Evolutionary conservation across 495 filamentous ascomycete species (phyloP), one percentile per base, ranked within the genome.

Genomic region (Oidiodendron maius): DNA sequence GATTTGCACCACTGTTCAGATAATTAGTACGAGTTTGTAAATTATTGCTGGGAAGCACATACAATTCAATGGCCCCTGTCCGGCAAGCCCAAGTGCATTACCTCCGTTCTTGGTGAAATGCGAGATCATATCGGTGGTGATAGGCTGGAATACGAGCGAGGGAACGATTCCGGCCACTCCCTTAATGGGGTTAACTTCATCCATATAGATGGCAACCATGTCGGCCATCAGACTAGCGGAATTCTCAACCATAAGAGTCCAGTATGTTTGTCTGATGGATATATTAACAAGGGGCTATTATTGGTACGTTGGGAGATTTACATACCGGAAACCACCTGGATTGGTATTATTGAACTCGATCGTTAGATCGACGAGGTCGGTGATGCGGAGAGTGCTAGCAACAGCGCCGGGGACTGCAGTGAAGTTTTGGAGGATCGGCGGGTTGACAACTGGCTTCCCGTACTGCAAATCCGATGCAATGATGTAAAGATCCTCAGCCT

Each of bases 1-100:
- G 15, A 69, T 22, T 28, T 68, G 65, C 21, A 71, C 40, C n/a
- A 63, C 46, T 52, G 23, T 23, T 37, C 13, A 37, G n/a, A 15
- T 5, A 37, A 17, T 37, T 17, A 37, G 35, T 37, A 17, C 5
- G 13, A 4, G 35, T 13, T 4, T 37, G 18, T 37, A 17, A 37
- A 28, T n/a, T 18, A 16, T 12, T 34, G 13, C 36, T 1, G 42
- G 0, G 38, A n/a, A 24, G 43, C 4, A 43, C 52, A 17, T 46
- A 53, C 44, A 12, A 32, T 35, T 58, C 6, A 75, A 50, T 3
- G 67, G 67, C 1, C 63, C 64, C 4, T 61, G 50, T 0, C 67
- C 61, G 0, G 58, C 51, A 0, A 82, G 51, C 3, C 78, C 78
- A 13, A 83, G 58, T 4, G 72, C 64, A 51, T 82, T 81, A 0